A percentile compares a stretch with the other conserved stretches of the same genome.
Conservation (phyloP, 1,284 basidiomycete genomes). For the Rhodotorula sp. region DNA sequence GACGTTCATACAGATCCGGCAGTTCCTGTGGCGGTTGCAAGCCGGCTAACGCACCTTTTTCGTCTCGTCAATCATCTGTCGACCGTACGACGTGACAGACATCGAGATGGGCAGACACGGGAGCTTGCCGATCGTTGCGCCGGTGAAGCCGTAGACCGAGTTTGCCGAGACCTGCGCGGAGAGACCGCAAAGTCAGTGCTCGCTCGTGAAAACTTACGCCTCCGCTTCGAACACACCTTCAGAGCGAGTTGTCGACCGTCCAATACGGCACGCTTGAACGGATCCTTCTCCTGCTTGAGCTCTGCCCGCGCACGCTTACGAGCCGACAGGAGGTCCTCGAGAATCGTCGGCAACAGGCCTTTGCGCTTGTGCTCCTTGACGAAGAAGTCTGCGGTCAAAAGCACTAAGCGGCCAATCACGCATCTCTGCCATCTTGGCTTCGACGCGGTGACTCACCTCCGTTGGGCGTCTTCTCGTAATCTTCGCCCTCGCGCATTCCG, state of each 20-base stretch:
- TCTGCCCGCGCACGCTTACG: constrained; percentile 91
- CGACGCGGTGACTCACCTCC: constrained; percentile 62
- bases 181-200: not conserved
- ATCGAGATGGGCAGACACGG: constrained; percentile 92
- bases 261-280: constrained; percentile 89
- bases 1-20: too few species aligned
- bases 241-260: constrained; percentile 91
- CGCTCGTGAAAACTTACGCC: too few species aligned
- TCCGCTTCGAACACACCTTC: constrained; percentile 60
- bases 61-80: constrained; percentile 95
- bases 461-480: constrained; percentile 84
- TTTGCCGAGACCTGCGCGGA: constrained; percentile 80
- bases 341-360: constrained; percentile 81
- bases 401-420: not conserved
- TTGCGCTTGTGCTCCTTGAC: constrained; percentile 70
- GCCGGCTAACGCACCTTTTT: constrained; percentile 62
- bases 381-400: constrained; percentile 70
- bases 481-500: constrained; percentile 73
- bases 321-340: constrained; percentile 86
- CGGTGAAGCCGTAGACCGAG: constrained; percentile 96
- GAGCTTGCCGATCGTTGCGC: constrained; percentile 89
- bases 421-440: too few species aligned
- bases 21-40: not conserved
- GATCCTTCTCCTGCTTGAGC: constrained; percentile 89
- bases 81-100: constrained; percentile 86